Conservation (phyloP, 495 filamentous ascomycete genomes). For the Aspergillus haitiensis region DNA sequence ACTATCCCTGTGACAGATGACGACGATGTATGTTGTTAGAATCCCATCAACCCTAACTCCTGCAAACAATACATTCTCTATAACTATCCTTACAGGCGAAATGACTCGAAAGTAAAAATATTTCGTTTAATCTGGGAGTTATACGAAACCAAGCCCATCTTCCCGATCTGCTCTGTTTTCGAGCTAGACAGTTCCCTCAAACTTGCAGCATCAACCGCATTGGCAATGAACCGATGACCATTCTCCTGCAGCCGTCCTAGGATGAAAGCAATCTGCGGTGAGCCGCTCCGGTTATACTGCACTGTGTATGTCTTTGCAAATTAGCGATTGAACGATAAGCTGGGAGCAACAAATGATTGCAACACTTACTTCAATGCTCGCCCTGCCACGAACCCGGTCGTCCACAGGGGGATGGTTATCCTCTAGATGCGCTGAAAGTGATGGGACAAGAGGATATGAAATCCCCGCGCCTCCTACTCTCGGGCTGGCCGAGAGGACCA, state of each 20-base stretch:
- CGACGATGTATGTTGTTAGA: no score
- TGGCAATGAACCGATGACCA: slow-evolving; percentile 51
- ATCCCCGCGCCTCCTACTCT: neutral
- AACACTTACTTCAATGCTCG: neutral
- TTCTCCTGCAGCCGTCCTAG: slow-evolving; percentile 44
- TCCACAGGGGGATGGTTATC: neutral
- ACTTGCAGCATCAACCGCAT: slow-evolving; percentile 42
- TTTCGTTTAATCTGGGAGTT: neutral
- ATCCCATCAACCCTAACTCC: no score
- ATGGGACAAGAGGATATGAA: neutral
- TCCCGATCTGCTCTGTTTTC: neutral
- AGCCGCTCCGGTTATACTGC: slow-evolving; percentile 47
- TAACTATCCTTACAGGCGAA: no score
- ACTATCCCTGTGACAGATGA: no score
- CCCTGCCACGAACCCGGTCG: neutral
- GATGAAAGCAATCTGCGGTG: slow-evolving; percentile 41
- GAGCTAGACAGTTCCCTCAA: slow-evolving; percentile 21
- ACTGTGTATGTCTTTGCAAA: slow-evolving; percentile 63
- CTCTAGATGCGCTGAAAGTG: neutral
- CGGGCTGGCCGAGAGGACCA: slow-evolving; percentile 41
- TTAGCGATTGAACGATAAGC: no score
- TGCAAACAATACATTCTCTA: no score
- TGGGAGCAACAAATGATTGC: neutral
- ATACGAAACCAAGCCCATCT: neutral
- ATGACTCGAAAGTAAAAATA: neutral